Evolutionary conservation across 345 rosid species (phyloP).

Genomic region (Luvunga scandens): DNA sequence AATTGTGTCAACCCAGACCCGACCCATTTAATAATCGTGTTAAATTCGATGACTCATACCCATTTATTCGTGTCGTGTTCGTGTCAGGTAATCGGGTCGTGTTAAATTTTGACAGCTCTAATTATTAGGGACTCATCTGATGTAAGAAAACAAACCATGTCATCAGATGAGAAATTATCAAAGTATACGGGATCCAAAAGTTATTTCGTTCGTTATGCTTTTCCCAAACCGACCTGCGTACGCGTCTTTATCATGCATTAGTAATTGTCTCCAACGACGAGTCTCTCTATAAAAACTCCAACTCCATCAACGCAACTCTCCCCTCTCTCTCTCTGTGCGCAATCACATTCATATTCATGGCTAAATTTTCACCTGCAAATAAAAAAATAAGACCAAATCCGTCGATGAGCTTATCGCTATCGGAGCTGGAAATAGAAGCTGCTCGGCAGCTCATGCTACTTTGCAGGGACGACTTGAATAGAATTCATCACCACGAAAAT

Average conservation of each 20-base stretch:
- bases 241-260: neutral
- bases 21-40: too few relatives aligned
- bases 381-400: neutral
- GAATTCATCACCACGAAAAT: neutral
- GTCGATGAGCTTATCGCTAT: conserved; percentile 20
- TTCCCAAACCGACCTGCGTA: neutral
- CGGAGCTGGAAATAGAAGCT: conserved; percentile 22
- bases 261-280: neutral
- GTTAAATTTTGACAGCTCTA: too few relatives aligned
- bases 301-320: neutral
- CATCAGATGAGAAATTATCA: neutral
- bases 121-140: neutral
- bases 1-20: too few relatives aligned
- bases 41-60: too few relatives aligned
- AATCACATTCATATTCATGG: neutral
- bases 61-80: too few relatives aligned
- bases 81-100: too few relatives aligned
- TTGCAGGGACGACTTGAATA: conserved; percentile 6
- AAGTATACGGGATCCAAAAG: neutral
- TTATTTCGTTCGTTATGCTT: too few relatives aligned
- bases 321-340: neutral
- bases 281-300: neutral
- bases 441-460: conserved; percentile 28
- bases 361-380: neutral
- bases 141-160: too few relatives aligned